Conservation (phyloP, 768 basidiomycete species). For the Boletus sp. region DNA sequence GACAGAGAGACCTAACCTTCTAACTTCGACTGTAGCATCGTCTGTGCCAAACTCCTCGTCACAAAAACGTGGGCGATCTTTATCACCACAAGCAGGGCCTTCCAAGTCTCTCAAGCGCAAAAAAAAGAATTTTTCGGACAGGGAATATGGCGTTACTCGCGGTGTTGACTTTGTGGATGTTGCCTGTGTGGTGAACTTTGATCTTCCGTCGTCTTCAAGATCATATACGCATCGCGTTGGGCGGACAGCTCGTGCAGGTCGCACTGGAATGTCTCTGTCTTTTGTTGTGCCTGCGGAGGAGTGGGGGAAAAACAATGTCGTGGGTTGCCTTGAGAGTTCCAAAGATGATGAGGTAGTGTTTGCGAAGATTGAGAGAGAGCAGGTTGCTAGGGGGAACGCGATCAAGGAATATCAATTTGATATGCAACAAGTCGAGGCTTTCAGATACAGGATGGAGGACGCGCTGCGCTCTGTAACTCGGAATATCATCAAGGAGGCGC, state of each 20-base stretch:
- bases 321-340: conserved; percentile 66
- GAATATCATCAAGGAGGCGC: conserved; percentile 83
- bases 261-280: conserved; percentile 87
- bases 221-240: conserved; percentile 96
- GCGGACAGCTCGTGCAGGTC: conserved; percentile 93
- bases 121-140: conserved; percentile 51
- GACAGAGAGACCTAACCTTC: conserved; percentile 47
- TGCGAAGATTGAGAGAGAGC: conserved; percentile 72
- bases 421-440: conserved; percentile 94
- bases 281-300: conserved; percentile 73
- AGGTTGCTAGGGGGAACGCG: conserved; percentile 53
- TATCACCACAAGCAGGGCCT: conserved; percentile 36
- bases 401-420: conserved; percentile 92
- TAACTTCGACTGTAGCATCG: conserved; percentile 15
- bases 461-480: conserved; percentile 87
- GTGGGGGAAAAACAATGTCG: conserved; percentile 74
- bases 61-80: conserved; percentile 60
- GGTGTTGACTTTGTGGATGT: conserved; percentile 98
- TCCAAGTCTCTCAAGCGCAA: conserved; percentile 53
- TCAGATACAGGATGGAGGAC: conserved; percentile 98
- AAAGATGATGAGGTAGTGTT: conserved; percentile 67
- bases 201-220: conserved; percentile 83
- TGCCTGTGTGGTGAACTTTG: conserved; percentile 97
- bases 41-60: conserved; percentile 14
- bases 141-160: conserved; percentile 91